A percentile compares a stretch with the other conserved stretches of the same genome.
Conservation (phyloP, 2,329 filamentous ascomycete species). For the Talaromyces albobiverticillius region DNA sequence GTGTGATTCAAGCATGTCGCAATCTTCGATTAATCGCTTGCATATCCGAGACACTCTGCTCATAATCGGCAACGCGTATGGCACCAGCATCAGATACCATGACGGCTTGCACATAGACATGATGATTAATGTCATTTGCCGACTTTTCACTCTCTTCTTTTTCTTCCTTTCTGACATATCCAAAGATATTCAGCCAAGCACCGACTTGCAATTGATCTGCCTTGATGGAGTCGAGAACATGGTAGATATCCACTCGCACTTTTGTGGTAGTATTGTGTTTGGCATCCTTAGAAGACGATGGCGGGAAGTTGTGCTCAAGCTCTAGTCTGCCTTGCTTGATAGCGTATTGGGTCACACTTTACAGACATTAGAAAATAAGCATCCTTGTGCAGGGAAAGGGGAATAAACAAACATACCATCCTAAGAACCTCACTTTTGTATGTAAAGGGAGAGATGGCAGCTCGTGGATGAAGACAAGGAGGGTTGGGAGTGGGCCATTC, state of each 20-base stretch:
- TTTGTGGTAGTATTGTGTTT: constrained; percentile 16
- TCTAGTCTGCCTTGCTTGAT: constrained; percentile 59
- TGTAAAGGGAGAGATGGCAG: constrained; percentile 53
- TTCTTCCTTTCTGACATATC: constrained; percentile 57
- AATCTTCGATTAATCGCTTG: constrained; percentile 33
- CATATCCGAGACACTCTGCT: constrained; percentile 52
- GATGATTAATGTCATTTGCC: constrained; percentile 27
- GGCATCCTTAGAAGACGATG: constrained; percentile 20
- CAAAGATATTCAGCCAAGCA: constrained; percentile 87
- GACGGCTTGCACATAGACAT: constrained; percentile 64
- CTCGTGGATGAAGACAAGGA: constrained; percentile 62
- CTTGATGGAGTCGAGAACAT: constrained; percentile 65
- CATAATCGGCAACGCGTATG: constrained; percentile 69
- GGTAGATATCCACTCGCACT: constrained; percentile 64
- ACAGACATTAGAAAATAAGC: constrained; percentile 17
- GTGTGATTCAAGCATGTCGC: neutral
- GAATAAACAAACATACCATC: constrained; percentile 64
- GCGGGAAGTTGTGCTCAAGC: constrained; percentile 64
- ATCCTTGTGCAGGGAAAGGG: neutral
- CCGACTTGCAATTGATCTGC: constrained; percentile 66
- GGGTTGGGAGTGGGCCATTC: constrained; percentile 61
- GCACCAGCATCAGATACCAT: constrained; percentile 75
- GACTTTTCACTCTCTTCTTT: no score
- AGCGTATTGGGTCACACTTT: constrained; percentile 60
- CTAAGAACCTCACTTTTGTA: constrained; percentile 87